phyloP scores from a whole-genome alignment of 1,139 yeast genomes.

The Kodamaea alishanica region DNA sequence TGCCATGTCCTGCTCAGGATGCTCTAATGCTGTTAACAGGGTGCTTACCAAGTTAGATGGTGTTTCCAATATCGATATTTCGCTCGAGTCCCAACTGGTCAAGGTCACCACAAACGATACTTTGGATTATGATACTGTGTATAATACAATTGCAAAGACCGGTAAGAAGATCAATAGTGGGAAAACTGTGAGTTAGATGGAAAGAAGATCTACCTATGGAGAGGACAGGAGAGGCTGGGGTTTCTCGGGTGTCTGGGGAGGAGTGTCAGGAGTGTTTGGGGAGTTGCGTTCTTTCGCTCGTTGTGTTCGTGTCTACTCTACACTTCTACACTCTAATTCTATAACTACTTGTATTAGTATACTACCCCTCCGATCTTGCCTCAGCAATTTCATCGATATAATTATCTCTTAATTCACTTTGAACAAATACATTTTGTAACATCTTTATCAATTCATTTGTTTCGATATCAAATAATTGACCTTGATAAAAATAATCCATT shows the following conservation, averaged over 20 bases:
- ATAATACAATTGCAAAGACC: conserved; percentile 78
- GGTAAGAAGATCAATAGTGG: conserved; percentile 83
- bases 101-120: conserved; percentile 60
- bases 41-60: conserved; percentile 74
- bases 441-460: conserved; percentile 63
- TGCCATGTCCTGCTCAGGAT: conserved; percentile 79
- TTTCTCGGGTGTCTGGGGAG: too few species aligned
- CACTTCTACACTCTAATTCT: neutral
- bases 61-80: conserved; percentile 65
- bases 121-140: conserved; percentile 69
- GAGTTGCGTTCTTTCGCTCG: too few species aligned
- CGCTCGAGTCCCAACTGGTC: conserved; percentile 78
- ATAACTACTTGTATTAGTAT: neutral
- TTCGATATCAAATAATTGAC: conserved; percentile 67
- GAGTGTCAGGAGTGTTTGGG: too few species aligned
- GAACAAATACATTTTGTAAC: conserved; percentile 61
- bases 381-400: conserved; percentile 60
- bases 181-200: conserved; percentile 31
- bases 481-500: conserved; percentile 66
- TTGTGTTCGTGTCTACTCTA: too few species aligned
- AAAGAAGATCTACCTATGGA: too few species aligned
- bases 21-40: conserved; percentile 83
- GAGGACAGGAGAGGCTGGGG: too few species aligned
- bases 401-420: conserved; percentile 60
- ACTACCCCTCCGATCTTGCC: conserved; percentile 25